Evolutionary conservation across 2,329 filamentous ascomycete species (phyloP), one percentile per base, ranked within the genome.

Genomic region (Aulographum hederae): DNA sequence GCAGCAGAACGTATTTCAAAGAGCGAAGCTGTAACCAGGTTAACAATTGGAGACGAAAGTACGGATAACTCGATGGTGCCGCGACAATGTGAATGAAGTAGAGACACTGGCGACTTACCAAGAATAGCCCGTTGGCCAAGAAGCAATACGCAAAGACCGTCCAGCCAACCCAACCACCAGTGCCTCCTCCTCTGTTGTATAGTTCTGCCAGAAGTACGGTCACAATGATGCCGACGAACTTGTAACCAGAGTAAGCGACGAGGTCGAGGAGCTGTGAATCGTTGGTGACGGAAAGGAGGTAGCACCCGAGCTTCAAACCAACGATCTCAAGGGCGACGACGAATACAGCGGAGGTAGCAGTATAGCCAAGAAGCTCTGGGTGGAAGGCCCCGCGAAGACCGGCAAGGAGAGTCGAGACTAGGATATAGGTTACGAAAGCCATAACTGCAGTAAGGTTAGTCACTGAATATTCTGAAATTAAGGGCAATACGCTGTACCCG

Each of bases 391-490:
- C 86, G 32, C 81, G 70, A 28, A 98, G 66, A 27, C 89, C 89
- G 6, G 86, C 86, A 34, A 98, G 66, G 26, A 95, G 66, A 1
- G 86, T 89, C 4, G 81, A 91, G 8, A 98, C 69, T 20, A 98
- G 75, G 41, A 98, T 92, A 55, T 98, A 98, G 16, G 89, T 98
- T 29, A 95, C 84, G 32, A 98, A 65, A 2, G 89, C 86, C 89
- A 98, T 98, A 47, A 91, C 78, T 48, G 32, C 10, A 20, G 13
- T 10, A 13, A 29, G 20, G 34, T 41, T 32, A 37, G 38, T 26
- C 27, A 29, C 11, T 8, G 11, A 14, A 29, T 23, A 26, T 15
- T 25, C 30, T 25, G 18, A 21, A 18, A 28, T n/a, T 17, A 13
- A 31, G 5, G 12, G 26, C 10, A 16, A 15, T 11, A 17, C 28